Conservation (phyloP, 1,284 basidiomycete species). For the Apiotrichum gracile region DNA sequence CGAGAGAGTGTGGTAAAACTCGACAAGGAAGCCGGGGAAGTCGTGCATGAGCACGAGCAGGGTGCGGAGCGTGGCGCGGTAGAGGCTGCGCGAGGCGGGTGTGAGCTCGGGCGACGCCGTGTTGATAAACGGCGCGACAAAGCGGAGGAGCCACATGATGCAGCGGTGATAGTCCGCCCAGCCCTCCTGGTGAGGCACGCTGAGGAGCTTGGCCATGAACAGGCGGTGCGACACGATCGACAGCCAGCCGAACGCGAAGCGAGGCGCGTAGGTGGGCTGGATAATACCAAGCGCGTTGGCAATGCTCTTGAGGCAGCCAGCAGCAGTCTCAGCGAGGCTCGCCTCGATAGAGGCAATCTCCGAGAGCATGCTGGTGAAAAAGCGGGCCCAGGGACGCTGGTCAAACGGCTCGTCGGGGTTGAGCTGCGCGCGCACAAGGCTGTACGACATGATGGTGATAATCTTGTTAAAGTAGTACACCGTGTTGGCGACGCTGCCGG, state of each 20-base stretch:
- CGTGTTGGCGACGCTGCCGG: constrained; percentile 70
- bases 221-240: constrained; percentile 89
- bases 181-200: constrained; percentile 53
- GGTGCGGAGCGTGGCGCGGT: constrained; percentile 85
- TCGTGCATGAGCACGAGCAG: constrained; percentile 94
- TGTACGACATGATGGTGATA: constrained; percentile 91
- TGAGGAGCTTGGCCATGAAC: constrained; percentile 93
- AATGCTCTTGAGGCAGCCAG: constrained; percentile 80
- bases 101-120: constrained; percentile 63
- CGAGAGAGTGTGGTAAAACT: constrained; percentile 93
- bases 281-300: constrained; percentile 93
- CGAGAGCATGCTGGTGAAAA: constrained; percentile 93
- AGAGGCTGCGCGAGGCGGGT: constrained; percentile 78
- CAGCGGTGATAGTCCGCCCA: constrained; percentile 96
- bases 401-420: constrained; percentile 86
- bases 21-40: constrained; percentile 96
- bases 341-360: constrained; percentile 81
- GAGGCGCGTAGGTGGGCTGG: constrained; percentile 94
- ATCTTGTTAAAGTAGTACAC: constrained; percentile 99
- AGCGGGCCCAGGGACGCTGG: constrained; percentile 97
- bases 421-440: constrained; percentile 90
- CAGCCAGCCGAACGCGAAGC: constrained; percentile 98
- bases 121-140: constrained; percentile 85
- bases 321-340: constrained; percentile 77
- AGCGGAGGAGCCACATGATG: constrained; percentile 85